Base-by-base conservation (phyloP, 768 basidiomycete genomes). In the Xanthoconium stramineum region DNA sequence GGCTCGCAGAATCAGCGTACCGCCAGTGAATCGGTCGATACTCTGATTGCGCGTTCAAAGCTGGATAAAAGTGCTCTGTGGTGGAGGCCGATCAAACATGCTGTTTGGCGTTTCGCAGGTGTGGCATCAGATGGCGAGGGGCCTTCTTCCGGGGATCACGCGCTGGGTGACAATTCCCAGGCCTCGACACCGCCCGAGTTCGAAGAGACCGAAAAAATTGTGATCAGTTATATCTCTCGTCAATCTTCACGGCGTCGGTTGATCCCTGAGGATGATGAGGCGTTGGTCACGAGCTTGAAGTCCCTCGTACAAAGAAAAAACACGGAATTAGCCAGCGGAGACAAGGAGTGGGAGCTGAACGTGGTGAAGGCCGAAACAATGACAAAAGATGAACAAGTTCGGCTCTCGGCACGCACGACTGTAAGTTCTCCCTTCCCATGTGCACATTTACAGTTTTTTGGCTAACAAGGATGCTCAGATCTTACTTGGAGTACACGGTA, bases 61-160 rank as follows among this genome's bases (percentile, higher is more conserved):
- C 28, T 71, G 53, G 62, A 63, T 19, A 29, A 44, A 15, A 35
- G 50, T 33, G 81, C 80, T 30, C 79, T 78, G 42, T 94, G 89
- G 89, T 94, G 91, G 90, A 84, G 85, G 64, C 82, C 86, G n/a
- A 66, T 94, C 20, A 75, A 87, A 35, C 69, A 79, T 37, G 80
- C 80, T 3, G 79, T 93, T 30, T 79, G 89, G 72, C 75, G 81
- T 48, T 91, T 88, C 59, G 84, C 86, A 1, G 85, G 88, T 3
- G 79, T 78, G 2, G 65, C 65, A 0, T 62, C 69, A 36, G 53
- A 45, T 56, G 32, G 30, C n/a, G 61, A 76, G 72, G 58, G 77
- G 75, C 66, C 64, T 65, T 35, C 65, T 68, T 11, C 47, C 49
- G 32, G 14, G 10, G 28, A 30, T 46, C 47, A 42, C 49, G 6